These are phyloP conservation scores for Lentinula aciculospora DNA, from an alignment of 768 basidiomycete genomes.

Conservation along the genomic window DNA sequence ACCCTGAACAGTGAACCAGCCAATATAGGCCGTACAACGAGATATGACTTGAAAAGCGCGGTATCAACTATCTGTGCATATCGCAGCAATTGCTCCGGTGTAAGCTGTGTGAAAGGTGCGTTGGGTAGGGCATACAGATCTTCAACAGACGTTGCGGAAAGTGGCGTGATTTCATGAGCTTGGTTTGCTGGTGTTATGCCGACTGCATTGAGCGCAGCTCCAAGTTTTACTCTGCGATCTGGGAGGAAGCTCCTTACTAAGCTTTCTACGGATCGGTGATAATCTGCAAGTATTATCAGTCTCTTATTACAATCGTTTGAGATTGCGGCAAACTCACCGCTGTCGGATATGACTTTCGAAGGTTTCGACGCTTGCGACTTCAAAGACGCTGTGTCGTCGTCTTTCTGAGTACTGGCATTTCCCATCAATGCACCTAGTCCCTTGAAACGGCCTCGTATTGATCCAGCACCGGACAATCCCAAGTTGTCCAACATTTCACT, in stretches of 20 bases:
- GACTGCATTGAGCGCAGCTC: conserved; percentile 66
- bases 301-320: neutral
- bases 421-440: conserved; percentile 50
- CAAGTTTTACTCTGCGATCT: conserved; percentile 84
- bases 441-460: conserved; percentile 47
- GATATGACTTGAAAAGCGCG: conserved; percentile 88
- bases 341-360: conserved; percentile 19
- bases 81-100: conserved; percentile 78
- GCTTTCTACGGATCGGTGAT: conserved; percentile 76
- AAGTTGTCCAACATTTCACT: conserved; percentile 28
- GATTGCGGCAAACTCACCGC: neutral
- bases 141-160: conserved; percentile 67
- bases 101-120: conserved; percentile 61
- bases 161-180: conserved; percentile 58
- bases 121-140: conserved; percentile 80
- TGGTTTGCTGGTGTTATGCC: conserved; percentile 61
- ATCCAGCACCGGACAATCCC: conserved; percentile 26
- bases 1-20: conserved; percentile 85
- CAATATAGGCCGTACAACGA: conserved; percentile 74
- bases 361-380: conserved; percentile 19
- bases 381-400: conserved; percentile 61
- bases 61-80: conserved; percentile 95
- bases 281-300: conserved; percentile 32
- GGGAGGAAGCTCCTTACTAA: conserved; percentile 77
- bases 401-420: conserved; percentile 32